Percentiles rank a stretch among this genome's conserved stretches.
Conservation (phyloP, 768 basidiomycete genomes). For the Ephemerocybe angulata region DNA sequence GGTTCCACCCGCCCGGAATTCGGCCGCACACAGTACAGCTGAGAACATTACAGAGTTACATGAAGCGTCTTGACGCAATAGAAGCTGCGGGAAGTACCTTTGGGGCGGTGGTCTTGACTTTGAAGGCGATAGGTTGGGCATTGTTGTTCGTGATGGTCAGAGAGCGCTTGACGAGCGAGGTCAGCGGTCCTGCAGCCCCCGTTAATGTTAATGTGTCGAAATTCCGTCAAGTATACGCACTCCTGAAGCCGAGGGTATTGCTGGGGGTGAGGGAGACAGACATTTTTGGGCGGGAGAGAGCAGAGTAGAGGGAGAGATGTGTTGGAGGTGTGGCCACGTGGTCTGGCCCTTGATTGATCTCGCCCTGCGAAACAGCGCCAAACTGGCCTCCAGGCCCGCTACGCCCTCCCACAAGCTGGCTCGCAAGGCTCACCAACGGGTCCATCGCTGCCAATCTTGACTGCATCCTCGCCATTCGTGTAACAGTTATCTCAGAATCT, state of each 20-base stretch:
- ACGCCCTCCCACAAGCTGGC: not conserved
- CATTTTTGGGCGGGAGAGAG: constrained; percentile 51
- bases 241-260: constrained; percentile 76
- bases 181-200: constrained; percentile 74
- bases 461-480: not conserved
- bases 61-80: not conserved
- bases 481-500: not conserved
- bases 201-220: constrained; percentile 5
- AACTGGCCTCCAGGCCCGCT: constrained; percentile 22
- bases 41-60: constrained; percentile 14
- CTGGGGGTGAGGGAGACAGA: constrained; percentile 77
- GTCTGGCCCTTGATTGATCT: too few species aligned
- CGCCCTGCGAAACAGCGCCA: constrained; percentile 12
- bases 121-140: constrained; percentile 91
- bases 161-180: constrained; percentile 81
- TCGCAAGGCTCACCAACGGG: not conserved
- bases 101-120: constrained; percentile 98
- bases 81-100: constrained; percentile 53
- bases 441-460: not conserved
- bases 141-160: constrained; percentile 86
- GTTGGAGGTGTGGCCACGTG: constrained; percentile 38
- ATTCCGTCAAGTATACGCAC: constrained; percentile 49
- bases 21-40: constrained; percentile 96
- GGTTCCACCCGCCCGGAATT: constrained; percentile 95
- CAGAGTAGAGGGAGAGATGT: constrained; percentile 26